These are phyloP conservation scores for Ceratobasidium sp. DNA, from an alignment of 1,284 basidiomycete species.

Conservation along the genomic window DNA sequence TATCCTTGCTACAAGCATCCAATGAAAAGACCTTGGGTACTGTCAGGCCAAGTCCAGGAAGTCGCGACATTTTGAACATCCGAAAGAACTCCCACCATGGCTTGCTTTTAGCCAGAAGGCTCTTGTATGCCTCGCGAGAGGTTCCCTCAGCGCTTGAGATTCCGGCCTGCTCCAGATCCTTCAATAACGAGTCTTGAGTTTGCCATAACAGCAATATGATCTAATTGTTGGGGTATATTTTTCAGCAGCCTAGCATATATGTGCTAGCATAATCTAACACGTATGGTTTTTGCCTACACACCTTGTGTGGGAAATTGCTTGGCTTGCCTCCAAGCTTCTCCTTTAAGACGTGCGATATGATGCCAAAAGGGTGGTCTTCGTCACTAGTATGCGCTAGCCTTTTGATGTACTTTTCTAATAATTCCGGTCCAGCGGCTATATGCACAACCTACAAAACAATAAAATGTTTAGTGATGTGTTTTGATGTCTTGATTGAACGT, in stretches of 20 bases:
- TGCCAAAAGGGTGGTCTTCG: background rate
- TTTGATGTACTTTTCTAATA: background rate
- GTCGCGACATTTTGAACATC: background rate
- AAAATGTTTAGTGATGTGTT: background rate
- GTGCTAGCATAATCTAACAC: too few relatives aligned
- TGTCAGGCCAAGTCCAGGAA: background rate
- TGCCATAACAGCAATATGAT: background rate
- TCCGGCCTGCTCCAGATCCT: background rate
- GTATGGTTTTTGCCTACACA: background rate
- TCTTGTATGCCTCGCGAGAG: background rate
- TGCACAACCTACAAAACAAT: background rate
- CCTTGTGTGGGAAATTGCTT: constrained; percentile 1
- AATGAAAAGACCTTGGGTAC: background rate
- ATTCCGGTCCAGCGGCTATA: background rate
- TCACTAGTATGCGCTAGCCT: background rate
- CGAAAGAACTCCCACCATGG: background rate
- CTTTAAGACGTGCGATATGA: background rate
- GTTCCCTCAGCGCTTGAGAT: background rate
- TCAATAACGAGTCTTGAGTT: background rate
- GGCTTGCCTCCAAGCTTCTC: background rate
- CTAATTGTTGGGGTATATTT: background rate
- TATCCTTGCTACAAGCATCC: too few relatives aligned
- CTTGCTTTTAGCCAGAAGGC: background rate
- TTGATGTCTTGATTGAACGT: background rate
- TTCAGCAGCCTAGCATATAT: background rate